Evolutionary conservation across 1,139 yeast genomes (phyloP), one percentile per base, ranked within the genome.

Genomic region (Eremothecium gossypii): DNA sequence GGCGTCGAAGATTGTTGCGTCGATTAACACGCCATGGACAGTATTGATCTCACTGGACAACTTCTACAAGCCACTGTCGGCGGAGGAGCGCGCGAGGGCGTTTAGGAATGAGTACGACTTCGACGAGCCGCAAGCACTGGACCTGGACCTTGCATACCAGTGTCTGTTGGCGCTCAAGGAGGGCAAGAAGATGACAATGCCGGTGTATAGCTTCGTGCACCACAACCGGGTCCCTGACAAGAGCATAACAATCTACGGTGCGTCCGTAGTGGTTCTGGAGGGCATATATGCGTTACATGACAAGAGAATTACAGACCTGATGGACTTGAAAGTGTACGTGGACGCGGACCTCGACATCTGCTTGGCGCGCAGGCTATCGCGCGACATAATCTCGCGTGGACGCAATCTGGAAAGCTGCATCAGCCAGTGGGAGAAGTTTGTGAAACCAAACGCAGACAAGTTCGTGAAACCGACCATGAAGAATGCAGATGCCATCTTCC

Each of bases 271-370:
- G 47, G 82, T 91, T 10, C 68, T 91, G 33, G 98, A 91, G 61
- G 98, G 98, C 0, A 79, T 91, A 10, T 86, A 83, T 60, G 89
- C 96, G 0, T 65, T 91, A 40, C 78, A 81, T 51, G 89, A 83
- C 56, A 70, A 72, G 41, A 71, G 91, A 38, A 65, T 91, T 8
- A 64, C 83, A 42, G 81, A 74, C 12, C 61, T 87, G 54, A 83
- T 89, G 82, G 95, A 91, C 57, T 69, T 87, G 49, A 89, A 84
- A 61, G 76, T 89, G 13, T 91, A 80, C 60, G 96, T 91, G 7
- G 96, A 91, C 54, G 93, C 97, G 1, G 97, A 87, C 56, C 70
- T 89, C 51, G 98, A 91, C 58, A 73, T 89, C 13, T 91, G 98
- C 62, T 70, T 91, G 49, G 91, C 96, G 2, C 71, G 98, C 52